phyloP scores from a whole-genome alignment of 2,329 filamentous ascomycete species.

The Exophiala sp. region DNA sequence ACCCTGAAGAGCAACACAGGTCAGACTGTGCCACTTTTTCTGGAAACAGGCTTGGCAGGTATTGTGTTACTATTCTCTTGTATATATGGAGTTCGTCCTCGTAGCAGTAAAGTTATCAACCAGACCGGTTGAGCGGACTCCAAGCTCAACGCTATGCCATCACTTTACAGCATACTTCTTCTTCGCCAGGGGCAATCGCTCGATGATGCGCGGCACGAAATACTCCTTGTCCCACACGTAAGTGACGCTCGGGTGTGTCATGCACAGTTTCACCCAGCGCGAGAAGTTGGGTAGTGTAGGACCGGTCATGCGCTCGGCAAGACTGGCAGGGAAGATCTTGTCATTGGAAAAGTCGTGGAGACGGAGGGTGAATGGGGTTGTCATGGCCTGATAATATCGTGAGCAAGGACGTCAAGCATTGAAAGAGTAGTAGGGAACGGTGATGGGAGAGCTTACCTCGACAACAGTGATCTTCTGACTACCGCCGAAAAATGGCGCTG shows the following conservation, averaged over 20 bases:
- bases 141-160: background rate
- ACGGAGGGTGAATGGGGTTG: constrained; percentile 65
- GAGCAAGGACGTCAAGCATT: background rate
- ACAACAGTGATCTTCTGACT: constrained; percentile 65
- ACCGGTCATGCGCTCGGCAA: constrained; percentile 41
- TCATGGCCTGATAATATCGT: constrained; percentile 49
- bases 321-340: constrained; percentile 40
- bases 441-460: constrained; percentile 54
- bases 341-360: constrained; percentile 54
- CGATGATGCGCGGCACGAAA: constrained; percentile 38
- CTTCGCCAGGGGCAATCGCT: constrained; percentile 31
- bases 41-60: no score
- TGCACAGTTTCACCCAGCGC: constrained; percentile 62
- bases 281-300: constrained; percentile 59
- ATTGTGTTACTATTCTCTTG: no score
- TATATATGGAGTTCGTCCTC: no score
- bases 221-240: constrained; percentile 57
- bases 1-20: no score
- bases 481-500: constrained; percentile 63
- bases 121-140: no score
- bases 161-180: constrained; percentile 36
- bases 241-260: constrained; percentile 63
- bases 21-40: no score
- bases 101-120: no score
- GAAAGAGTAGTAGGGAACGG: background rate